These are phyloP conservation scores for Nicotiana undulata DNA, from an alignment of 257 asterid species.

Conservation along the genomic window DNA sequence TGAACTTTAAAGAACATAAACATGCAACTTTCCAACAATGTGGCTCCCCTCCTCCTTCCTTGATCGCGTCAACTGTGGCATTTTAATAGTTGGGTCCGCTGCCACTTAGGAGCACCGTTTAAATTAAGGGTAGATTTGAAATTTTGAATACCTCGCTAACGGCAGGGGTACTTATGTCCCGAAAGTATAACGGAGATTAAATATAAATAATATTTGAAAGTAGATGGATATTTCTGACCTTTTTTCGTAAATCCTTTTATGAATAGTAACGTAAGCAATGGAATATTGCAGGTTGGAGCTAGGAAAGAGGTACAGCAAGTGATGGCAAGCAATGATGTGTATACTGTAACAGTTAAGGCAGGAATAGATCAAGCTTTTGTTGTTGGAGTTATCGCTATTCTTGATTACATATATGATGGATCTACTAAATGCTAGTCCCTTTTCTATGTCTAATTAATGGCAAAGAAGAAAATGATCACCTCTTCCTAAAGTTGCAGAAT, in stretches of 20 bases:
- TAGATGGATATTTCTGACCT: no score
- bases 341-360: conserved; percentile 54
- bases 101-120: no score
- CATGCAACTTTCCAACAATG: neutral
- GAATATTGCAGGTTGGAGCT: conserved; percentile 81
- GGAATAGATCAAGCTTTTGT: conserved; percentile 89
- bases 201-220: no score
- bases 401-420: conserved; percentile 82
- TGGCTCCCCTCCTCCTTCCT: neutral
- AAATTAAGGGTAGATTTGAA: no score
- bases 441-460: neutral
- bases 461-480: neutral
- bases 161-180: no score
- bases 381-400: conserved; percentile 75
- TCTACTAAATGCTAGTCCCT: conserved; percentile 51
- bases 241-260: neutral
- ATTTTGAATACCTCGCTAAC: no score
- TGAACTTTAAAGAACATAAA: neutral
- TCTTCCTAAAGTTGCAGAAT: neutral
- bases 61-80: neutral
- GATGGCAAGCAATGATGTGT: conserved; percentile 51
- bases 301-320: conserved; percentile 36
- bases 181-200: no score
- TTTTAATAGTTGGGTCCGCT: no score
- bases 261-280: neutral